These are phyloP conservation scores for Mytilinidion resinicola DNA, from an alignment of 495 filamentous ascomycete species.

Conservation along the genomic window DNA sequence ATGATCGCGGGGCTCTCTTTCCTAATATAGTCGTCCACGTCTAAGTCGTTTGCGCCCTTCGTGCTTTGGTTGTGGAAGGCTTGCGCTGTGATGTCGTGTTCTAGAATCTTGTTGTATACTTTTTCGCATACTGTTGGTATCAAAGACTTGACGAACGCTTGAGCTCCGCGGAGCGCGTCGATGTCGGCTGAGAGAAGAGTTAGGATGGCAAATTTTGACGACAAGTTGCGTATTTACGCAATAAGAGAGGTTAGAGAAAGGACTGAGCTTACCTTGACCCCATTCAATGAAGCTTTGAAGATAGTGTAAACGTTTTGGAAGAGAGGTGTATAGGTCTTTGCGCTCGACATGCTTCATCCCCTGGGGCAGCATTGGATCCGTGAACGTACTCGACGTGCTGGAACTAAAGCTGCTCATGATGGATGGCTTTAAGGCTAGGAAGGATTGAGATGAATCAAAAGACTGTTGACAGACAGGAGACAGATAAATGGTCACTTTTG, in stretches of 20 bases:
- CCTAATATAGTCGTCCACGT: background rate
- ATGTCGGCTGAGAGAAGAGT: too few relatives aligned
- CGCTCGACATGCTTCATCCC: constrained; percentile 2
- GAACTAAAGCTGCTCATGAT: too few relatives aligned
- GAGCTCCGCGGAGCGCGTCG: too few relatives aligned
- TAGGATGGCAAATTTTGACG: too few relatives aligned
- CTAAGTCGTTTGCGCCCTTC: background rate
- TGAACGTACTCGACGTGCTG: too few relatives aligned
- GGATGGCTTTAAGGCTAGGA: too few relatives aligned
- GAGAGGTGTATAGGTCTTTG: background rate
- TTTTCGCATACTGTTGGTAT: background rate
- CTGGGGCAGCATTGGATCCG: background rate
- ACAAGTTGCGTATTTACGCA: too few relatives aligned
- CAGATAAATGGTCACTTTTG: too few relatives aligned
- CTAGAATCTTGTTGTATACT: background rate
- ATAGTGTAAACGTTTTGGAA: background rate
- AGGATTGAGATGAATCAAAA: too few relatives aligned
- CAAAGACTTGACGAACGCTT: background rate
- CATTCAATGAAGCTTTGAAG: background rate
- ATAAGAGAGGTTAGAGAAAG: background rate
- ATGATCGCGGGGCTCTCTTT: background rate
- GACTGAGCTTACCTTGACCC: background rate
- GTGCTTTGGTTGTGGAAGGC: background rate
- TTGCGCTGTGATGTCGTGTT: constrained; percentile 2
- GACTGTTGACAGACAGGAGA: too few relatives aligned